Evolutionary conservation across 345 rosid genomes (phyloP).

Genomic region (Schrenkiella parvula): DNA sequence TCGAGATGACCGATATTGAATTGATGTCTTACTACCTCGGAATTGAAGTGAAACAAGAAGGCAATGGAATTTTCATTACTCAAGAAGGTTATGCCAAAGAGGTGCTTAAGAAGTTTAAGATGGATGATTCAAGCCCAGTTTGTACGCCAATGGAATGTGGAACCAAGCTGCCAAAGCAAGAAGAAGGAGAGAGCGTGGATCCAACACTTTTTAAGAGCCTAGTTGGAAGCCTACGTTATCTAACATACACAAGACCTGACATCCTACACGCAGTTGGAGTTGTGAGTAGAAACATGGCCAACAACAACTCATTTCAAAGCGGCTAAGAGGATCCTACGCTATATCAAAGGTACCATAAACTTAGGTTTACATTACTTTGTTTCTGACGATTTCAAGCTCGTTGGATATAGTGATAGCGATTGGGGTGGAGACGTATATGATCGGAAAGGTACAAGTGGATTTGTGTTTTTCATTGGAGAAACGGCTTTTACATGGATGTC

Average conservation of each 20-base stretch:
- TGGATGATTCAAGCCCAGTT: neutral
- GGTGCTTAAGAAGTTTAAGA: neutral
- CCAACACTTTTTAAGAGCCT: neutral
- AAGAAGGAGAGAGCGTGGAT: neutral
- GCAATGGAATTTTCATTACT: neutral
- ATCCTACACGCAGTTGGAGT: neutral
- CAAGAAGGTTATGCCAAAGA: neutral
- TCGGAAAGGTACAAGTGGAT: neutral
- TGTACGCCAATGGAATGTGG: neutral
- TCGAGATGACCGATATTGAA: neutral
- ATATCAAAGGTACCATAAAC: neutral
- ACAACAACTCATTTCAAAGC: neutral
- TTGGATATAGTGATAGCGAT: neutral
- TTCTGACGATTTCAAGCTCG: neutral
- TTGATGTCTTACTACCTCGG: neutral
- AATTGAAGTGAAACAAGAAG: neutral
- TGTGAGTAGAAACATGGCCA: neutral
- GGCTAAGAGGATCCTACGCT: neutral
- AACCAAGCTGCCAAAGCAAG: neutral
- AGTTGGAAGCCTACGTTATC: neutral
- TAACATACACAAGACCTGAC: neutral
- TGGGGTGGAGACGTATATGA: neutral
- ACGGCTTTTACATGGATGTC: neutral
- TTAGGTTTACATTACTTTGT: neutral
- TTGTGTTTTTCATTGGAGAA: neutral